These are phyloP conservation scores for Didymella glomerata DNA, from an alignment of 2,329 filamentous ascomycete genomes.

Conservation along the genomic window DNA sequence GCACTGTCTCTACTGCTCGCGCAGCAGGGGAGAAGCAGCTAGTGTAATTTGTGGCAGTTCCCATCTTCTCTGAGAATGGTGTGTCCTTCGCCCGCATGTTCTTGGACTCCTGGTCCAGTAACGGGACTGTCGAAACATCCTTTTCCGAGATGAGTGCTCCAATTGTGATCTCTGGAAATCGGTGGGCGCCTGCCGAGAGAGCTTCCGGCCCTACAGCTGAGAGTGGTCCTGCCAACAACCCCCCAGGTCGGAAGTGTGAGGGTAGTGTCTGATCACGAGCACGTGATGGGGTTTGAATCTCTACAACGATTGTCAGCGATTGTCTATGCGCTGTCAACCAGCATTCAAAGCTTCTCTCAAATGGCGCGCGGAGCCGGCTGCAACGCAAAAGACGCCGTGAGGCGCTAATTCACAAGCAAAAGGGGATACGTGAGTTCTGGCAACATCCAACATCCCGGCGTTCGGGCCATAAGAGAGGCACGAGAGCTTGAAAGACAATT, in stretches of 20 bases:
- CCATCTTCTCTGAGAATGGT: constrained; percentile 14
- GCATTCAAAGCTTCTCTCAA: not conserved
- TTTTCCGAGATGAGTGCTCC: constrained; percentile 35
- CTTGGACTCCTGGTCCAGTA: constrained; percentile 30
- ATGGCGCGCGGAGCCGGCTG: too few species aligned
- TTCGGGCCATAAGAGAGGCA: too few species aligned
- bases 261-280: constrained; percentile 6
- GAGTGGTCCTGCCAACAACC: constrained; percentile 9
- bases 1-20: constrained; percentile 34
- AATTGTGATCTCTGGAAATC: constrained; percentile 39
- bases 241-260: constrained; percentile 7
- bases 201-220: constrained; percentile 20
- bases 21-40: constrained; percentile 37
- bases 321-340: not conserved
- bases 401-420: too few species aligned
- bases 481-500: not conserved
- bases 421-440: not conserved
- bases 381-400: not conserved
- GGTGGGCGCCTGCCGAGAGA: constrained; percentile 28
- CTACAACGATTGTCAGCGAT: not conserved
- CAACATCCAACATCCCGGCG: not conserved
- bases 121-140: constrained; percentile 28
- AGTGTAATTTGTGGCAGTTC: constrained; percentile 8
- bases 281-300: constrained; percentile 16
- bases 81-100: constrained; percentile 25